Evolutionary conservation across 345 rosid genomes (phyloP).

Genomic region (Populus tremula): DNA sequence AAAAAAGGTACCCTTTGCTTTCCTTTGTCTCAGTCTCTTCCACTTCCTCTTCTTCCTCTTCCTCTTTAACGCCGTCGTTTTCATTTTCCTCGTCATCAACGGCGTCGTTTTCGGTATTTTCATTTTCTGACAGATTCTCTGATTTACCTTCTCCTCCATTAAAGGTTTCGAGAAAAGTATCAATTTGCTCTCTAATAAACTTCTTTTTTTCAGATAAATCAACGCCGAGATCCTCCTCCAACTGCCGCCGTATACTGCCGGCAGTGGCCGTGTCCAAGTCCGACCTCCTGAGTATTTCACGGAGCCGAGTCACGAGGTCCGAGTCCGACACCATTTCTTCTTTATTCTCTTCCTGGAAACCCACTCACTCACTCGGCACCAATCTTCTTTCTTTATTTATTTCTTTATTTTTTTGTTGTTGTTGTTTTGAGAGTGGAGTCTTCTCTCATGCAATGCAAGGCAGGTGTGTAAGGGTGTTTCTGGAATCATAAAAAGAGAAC

Average conservation of each 20-base stretch:
- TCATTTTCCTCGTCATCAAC: slow-evolving; percentile 30
- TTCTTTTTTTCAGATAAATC: slow-evolving; percentile 62
- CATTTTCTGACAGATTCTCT: slow-evolving; percentile 14
- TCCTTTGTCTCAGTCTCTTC: background rate
- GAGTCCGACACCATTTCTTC: slow-evolving; percentile 59
- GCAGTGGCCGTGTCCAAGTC: slow-evolving; percentile 80
- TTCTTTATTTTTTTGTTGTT: background rate
- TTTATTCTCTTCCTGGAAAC: background rate
- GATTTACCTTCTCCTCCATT: slow-evolving; percentile 17
- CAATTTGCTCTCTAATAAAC: slow-evolving; percentile 72
- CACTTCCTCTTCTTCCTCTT: slow-evolving; percentile 26
- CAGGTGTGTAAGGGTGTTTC: background rate
- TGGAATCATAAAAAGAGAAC: background rate
- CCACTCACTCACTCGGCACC: background rate
- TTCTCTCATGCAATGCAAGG: background rate
- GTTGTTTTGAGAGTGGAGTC: background rate
- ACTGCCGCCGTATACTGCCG: slow-evolving; percentile 62
- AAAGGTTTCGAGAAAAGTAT: slow-evolving; percentile 51
- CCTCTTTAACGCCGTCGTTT: slow-evolving; percentile 22
- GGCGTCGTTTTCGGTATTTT: slow-evolving; percentile 24
- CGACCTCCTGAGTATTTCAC: slow-evolving; percentile 57
- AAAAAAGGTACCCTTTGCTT: background rate
- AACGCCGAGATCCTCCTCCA: slow-evolving; percentile 57
- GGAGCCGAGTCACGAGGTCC: slow-evolving; percentile 69
- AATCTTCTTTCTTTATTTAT: background rate